Evolutionary conservation across 495 filamentous ascomycete species (phyloP), one percentile per base, ranked within the genome.

Genomic region (Geopyxis carbonaria): DNA sequence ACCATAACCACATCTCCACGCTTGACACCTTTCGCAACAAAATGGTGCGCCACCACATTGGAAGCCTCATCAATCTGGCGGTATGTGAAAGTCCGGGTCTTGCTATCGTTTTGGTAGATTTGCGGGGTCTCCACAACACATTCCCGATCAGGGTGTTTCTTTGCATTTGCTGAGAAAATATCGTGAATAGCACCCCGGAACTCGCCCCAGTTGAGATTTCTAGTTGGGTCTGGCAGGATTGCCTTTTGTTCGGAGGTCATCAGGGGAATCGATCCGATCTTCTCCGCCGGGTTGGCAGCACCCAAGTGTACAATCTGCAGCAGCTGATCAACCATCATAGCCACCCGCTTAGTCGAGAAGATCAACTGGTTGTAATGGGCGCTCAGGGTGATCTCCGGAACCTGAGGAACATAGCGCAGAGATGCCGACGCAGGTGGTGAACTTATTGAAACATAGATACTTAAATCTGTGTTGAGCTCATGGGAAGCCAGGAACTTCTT

Each of bases 1-100:
- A 87, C 76, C 85, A 93, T 93, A 39, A 92, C 80, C 18, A 94
- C 84, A 35, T 95, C 87, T 9, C 82, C 86, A 40, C 73, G 65
- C 27, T 76, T 64, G 37, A 85, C 64, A 19, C 86, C 87, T 40
- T 70, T 65, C 22, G 72, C 61, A 29, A 83, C 67, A 20, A 94
- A 63, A 50, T 89, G 68, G 58, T 86, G 78, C 6, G 79, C 78
- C 3, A 95, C 62, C 8, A 72, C 66, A 51, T 92, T 91, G 8
- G 80, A 78, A 0, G 78, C 78, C 58, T 92, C 76, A 54, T 85
- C 72, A 44, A 97, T 93, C 51, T 93, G 82, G 42, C 61, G 60
- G 59, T 97, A 97, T 2, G 78, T 92, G 53, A 93, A 95, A 21
- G 65, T 57, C 34, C 86, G 65, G 32, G 66, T 54, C 32, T 19